Evolutionary conservation across 768 basidiomycete species (phyloP), one percentile per base, ranked within the genome.

Genomic region (Crepidotus variabilis): DNA sequence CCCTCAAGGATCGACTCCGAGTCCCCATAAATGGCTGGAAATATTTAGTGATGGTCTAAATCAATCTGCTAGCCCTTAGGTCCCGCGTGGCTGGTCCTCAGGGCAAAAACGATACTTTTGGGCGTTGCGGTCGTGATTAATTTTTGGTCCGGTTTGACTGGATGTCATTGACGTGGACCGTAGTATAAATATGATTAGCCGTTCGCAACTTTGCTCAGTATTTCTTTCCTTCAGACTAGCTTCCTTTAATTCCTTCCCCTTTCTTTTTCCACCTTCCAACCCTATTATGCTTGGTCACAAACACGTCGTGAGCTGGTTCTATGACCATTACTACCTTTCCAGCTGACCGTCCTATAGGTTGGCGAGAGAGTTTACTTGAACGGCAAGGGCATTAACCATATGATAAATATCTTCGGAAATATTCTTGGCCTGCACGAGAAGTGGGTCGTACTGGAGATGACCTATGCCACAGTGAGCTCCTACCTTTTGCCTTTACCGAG

Each of bases 351-450:
- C 14, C 5, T 13, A 36, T n/a, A 58, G 60, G 6, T 52, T 28
- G 54, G 58, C 16, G 50, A 55, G n/a, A 51, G 50, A 20, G 63
- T 66, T 4, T 46, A 52, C 33, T 48, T 66, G 43, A 66, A 59
- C 7, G n/a, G 47, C 21, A 62, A 55, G 46, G 65, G 63, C 11
- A 39, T 60, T 20, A 56, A 64, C 11, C 63, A 61, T 21, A 45
- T 66, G 6, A 54, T 35, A 45, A 52, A 61, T 7, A 60, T 54
- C 0, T 64, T 66, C 47, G 65, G 65, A 34, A 60, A 23, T 21
- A 43, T 66, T 16, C 57, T 60, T 46, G 61, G 57, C 3, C 33
- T 54, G n/a, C 53, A 56, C 49, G 56, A 59, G 11, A 50, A 58
- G 13, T 66, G 65, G 65, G 50, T 28, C 16, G 51, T 66, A 11